Conservation (phyloP, 1,284 basidiomycete species). For the Cutaneotrichosporon sp. region DNA sequence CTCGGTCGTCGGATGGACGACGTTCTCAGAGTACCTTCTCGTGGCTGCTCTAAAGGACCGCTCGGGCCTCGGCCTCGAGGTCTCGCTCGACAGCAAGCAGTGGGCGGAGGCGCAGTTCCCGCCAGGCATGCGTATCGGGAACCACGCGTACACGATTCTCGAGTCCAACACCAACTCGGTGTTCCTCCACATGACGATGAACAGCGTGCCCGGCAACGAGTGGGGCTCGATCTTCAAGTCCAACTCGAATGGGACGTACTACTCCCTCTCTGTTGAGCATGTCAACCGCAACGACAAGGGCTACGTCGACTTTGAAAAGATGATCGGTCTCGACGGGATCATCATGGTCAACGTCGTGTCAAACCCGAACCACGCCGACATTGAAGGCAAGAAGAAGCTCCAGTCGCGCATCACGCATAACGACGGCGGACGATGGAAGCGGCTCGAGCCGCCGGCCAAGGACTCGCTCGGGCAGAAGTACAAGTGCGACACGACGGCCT, state of each 20-base stretch:
- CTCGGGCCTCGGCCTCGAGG: constrained; percentile 68
- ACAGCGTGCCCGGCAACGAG: constrained; percentile 63
- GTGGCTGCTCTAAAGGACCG: constrained; percentile 73
- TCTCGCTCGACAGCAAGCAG: constrained; percentile 80
- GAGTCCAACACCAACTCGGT: constrained; percentile 90
- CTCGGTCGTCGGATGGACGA: constrained; percentile 86
- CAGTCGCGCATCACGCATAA: constrained; percentile 92
- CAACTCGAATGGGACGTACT: constrained; percentile 98
- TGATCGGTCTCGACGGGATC: constrained; percentile 92
- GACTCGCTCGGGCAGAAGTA: constrained; percentile 78
- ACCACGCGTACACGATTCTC: constrained; percentile 59
- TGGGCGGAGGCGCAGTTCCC: constrained; percentile 88
- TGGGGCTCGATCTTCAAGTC: constrained; percentile 92
- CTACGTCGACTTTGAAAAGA: constrained; percentile 97
- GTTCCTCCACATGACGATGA: constrained; percentile 94
- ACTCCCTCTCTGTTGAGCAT: constrained; percentile 73
- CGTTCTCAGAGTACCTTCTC: constrained; percentile 91
- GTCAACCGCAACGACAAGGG: constrained; percentile 84
- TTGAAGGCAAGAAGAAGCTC: constrained; percentile 70
- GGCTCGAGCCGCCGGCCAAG: constrained; percentile 63
- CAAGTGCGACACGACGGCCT: constrained; percentile 67
- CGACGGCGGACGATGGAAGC: constrained; percentile 87
- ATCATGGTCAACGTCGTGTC: constrained; percentile 83
- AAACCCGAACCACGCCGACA: constrained; percentile 65
- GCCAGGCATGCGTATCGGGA: constrained; percentile 76